Conservation (phyloP, 495 filamentous ascomycete genomes). For the Glonium stellatum region DNA sequence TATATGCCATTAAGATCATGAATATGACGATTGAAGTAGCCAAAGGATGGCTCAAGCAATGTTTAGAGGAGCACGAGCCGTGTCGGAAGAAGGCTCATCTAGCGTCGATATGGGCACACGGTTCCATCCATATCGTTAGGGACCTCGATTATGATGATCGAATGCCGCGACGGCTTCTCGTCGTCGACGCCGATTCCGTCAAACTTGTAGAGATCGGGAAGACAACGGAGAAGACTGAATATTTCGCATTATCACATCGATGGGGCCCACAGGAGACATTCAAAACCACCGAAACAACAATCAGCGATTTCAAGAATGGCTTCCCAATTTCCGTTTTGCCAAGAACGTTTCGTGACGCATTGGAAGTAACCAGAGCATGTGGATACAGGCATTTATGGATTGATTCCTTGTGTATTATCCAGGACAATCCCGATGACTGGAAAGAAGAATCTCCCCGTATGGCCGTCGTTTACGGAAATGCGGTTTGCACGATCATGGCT, state of each 20-base stretch:
- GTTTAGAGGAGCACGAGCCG: not conserved
- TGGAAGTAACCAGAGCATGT: not conserved
- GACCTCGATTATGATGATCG: not conserved
- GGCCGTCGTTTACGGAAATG: not conserved
- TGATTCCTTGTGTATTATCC: not conserved
- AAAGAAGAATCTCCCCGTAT: not conserved
- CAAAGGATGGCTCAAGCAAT: not conserved
- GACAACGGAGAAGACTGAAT: not conserved
- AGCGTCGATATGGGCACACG: not conserved
- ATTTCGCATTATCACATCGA: not conserved
- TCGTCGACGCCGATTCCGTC: not conserved
- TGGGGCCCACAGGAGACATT: not conserved
- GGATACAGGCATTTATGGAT: not conserved
- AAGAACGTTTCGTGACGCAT: not conserved
- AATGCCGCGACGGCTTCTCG: not conserved
- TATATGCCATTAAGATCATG: not conserved
- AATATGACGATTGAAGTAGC: not conserved
- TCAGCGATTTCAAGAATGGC: not conserved
- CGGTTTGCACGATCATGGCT: not conserved
- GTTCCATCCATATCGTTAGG: not conserved
- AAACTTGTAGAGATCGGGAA: not conserved
- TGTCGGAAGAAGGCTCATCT: not conserved
- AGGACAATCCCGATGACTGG: not conserved
- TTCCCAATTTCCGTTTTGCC: not conserved
- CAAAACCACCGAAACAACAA: not conserved